Evolutionary conservation across 1,139 yeast genomes (phyloP), one percentile per base, ranked within the genome.

Genomic region (Saccharomyces hybrid): DNA sequence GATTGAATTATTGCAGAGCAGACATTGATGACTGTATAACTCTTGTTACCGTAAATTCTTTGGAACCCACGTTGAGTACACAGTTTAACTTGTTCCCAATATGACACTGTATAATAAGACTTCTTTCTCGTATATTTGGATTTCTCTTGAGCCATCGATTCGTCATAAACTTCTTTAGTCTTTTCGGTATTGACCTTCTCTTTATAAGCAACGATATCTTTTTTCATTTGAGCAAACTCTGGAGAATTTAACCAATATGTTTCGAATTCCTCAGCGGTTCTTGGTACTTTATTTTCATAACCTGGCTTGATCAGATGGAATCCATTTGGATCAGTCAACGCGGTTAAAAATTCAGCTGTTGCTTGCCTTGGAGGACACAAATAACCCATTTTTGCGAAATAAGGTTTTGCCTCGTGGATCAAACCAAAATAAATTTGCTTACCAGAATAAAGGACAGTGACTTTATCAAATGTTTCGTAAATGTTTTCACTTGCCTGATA

Each of bases 251-350:
- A 73, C 95, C 95, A 88, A 64, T 77, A 77, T 2, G 70, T 70
- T 59, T 82, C 86, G 64, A 87, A 87, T 63, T 88, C 95, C 50
- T 74, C 76, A 1, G 91, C 79, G 3, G 88, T 82, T 57, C 78
- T 73, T 38, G 96, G 96, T 29, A 84, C 90, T 55, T 71, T 75
- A 54, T 73, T 62, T 65, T 86, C 95, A 60, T 59, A 78, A 1
- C 86, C 86, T 5, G 72, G 66, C 58, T 70, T 71, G 11, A 76
- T 70, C 38, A 58, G 50, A 48, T 66, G 70, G 16, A 55, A 56
- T 32, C 70, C 70, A 42, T 65, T 53, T 14, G 68, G 65, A 64
- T 80, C 81, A 19, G 86, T 82, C 54, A 82, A 66, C 1, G 84
- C 83, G 46, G 84, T 83, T 67, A 80, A 70, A 64, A 72, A 80